Evolutionary conservation across 148 eudicot genomes (phyloP).

Genomic region (Chenopodium quinoa): DNA sequence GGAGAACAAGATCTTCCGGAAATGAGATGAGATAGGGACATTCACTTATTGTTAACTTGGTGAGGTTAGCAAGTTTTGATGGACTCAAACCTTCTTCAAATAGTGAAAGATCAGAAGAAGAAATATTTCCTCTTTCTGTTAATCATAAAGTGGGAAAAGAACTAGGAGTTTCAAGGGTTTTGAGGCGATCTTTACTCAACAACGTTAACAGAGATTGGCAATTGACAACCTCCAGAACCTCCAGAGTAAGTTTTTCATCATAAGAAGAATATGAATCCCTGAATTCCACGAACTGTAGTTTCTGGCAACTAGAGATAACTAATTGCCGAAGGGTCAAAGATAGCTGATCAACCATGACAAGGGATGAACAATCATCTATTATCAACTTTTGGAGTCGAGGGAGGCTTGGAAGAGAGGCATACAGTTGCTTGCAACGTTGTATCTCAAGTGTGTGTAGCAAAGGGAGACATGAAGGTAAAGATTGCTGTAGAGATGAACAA

Average conservation of each 20-base stretch:
- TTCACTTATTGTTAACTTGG: conserved; percentile 2
- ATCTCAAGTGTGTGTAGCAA: neutral
- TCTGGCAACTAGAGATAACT: neutral
- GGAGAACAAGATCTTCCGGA: conserved; percentile 3
- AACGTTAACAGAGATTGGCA: neutral
- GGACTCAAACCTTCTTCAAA: neutral
- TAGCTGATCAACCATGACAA: conserved; percentile 1
- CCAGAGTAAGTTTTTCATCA: neutral
- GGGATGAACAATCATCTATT: conserved; percentile 7
- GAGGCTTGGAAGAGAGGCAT: conserved; percentile 6
- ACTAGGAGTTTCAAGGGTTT: neutral
- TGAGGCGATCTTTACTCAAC: neutral
- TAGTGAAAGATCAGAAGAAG: neutral
- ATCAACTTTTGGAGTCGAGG: neutral
- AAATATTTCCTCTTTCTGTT: neutral
- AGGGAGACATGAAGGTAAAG: conserved; percentile 6
- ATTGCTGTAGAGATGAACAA: conserved; percentile 6
- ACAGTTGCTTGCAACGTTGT: neutral
- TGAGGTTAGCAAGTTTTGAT: neutral
- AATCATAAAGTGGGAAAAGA: neutral
- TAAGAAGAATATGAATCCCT: neutral
- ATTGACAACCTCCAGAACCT: conserved; percentile 4
- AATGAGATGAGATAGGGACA: conserved; percentile 1
- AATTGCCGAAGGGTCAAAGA: neutral
- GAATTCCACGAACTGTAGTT: conserved; percentile 9